Conservation (phyloP, 257 asterid species). For the Lithospermum erythrorhizon region DNA sequence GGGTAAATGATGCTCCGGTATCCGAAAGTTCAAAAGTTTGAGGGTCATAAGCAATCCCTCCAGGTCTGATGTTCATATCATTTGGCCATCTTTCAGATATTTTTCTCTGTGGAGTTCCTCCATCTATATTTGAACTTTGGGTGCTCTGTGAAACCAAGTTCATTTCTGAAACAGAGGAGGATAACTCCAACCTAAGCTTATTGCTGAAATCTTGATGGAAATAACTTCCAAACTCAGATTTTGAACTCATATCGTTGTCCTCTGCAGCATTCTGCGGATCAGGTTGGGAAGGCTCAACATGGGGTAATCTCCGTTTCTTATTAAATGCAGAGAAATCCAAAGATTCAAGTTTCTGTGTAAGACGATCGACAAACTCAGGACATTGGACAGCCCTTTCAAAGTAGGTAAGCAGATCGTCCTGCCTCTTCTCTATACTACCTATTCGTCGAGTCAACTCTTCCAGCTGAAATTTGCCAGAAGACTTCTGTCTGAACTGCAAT, state of each 20-base stretch:
- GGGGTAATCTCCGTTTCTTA: conserved; percentile 81
- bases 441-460: conserved; percentile 49
- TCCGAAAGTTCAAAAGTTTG: conserved; percentile 76
- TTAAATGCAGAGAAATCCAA: conserved; percentile 72
- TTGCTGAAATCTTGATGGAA: conserved; percentile 43
- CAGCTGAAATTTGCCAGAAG: conserved; percentile 50
- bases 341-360: conserved; percentile 65
- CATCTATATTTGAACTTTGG: conserved; percentile 74
- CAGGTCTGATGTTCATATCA: conserved; percentile 31
- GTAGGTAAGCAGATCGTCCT: conserved; percentile 44
- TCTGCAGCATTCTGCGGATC: conserved; percentile 35
- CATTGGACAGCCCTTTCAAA: conserved; percentile 52
- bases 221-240: conserved; percentile 34
- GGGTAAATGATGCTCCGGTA: conserved; percentile 52
- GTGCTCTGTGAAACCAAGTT: conserved; percentile 70
- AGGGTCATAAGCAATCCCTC: conserved; percentile 26
- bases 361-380: conserved; percentile 54
- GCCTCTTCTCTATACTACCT: conserved; percentile 58
- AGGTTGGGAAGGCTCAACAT: conserved; percentile 32
- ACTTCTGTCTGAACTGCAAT: conserved; percentile 37
- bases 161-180: conserved; percentile 63
- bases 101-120: conserved; percentile 41
- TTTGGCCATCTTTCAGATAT: conserved; percentile 36
- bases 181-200: conserved; percentile 69
- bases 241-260: conserved; percentile 44